Conservation (phyloP, 2,329 filamentous ascomycete species). For the Aureobasidium lini region DNA sequence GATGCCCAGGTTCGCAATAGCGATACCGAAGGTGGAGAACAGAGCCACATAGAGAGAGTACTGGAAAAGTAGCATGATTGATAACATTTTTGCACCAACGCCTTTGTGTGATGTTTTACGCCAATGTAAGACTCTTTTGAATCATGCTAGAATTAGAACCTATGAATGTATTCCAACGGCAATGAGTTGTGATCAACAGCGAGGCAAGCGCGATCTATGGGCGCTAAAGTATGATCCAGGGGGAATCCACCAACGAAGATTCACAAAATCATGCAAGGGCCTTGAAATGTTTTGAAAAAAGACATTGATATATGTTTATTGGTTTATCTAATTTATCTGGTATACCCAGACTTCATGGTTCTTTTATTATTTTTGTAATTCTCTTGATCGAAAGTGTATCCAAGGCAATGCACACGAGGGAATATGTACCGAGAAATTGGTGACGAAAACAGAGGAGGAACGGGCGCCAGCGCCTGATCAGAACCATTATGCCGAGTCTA, state of each 20-base stretch:
- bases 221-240: too few relatives aligned
- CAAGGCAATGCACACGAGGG: too few relatives aligned
- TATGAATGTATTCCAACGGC: background rate
- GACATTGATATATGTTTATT: background rate
- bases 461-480: constrained; percentile 1
- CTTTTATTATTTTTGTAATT: background rate
- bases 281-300: background rate
- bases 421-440: background rate
- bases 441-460: background rate
- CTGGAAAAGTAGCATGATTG: too few relatives aligned
- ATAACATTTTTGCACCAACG: too few relatives aligned
- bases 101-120: too few relatives aligned
- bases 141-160: too few relatives aligned
- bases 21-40: too few relatives aligned
- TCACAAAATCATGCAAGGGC: background rate
- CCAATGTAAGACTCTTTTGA: background rate
- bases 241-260: background rate
- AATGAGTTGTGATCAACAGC: background rate
- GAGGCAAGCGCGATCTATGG: background rate
- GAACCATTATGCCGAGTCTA: constrained; percentile 10
- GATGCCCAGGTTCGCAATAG: too few relatives aligned
- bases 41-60: too few relatives aligned
- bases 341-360: background rate
- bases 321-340: constrained; percentile 2
- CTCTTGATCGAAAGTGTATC: background rate